Conservation (phyloP, 2,329 filamentous ascomycete species). For the Aureobasidium uvarum region DNA sequence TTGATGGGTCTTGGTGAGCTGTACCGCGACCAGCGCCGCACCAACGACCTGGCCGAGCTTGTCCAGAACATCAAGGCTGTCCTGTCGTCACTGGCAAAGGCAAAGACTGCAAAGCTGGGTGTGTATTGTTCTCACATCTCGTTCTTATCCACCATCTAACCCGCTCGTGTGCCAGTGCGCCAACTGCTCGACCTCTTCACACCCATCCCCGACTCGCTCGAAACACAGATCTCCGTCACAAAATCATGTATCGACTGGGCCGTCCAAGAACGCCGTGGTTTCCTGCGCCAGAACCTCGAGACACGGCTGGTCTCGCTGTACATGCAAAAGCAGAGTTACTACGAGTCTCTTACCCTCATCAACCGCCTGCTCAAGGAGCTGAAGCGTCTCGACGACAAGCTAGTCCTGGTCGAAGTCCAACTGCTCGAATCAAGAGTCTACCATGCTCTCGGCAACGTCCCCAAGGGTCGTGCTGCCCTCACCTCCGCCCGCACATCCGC, state of each 20-base stretch:
- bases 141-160: constrained; percentile 11
- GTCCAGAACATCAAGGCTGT: constrained; percentile 87
- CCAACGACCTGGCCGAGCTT: constrained; percentile 80
- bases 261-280: constrained; percentile 86
- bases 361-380: constrained; percentile 94
- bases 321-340: constrained; percentile 97
- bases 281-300: constrained; percentile 97
- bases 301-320: constrained; percentile 89
- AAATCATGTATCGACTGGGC: constrained; percentile 99
- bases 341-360: constrained; percentile 94
- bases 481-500: constrained; percentile 93
- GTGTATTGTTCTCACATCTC: constrained; percentile 40
- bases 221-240: constrained; percentile 90
- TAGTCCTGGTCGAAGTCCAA: constrained; percentile 96
- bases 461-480: constrained; percentile 91
- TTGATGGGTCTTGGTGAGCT: constrained; percentile 87
- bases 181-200: constrained; percentile 95
- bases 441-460: constrained; percentile 92
- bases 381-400: constrained; percentile 97
- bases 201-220: constrained; percentile 88
- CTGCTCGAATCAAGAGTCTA: constrained; percentile 96
- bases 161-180: constrained; percentile 62
- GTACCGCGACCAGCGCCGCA: constrained; percentile 83
- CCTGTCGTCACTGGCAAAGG: constrained; percentile 95
- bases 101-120: constrained; percentile 98